Evolutionary conservation across 306 rosid species (phyloP), one percentile per base, ranked within the genome.

Genomic region (Fragaria vesca): DNA sequence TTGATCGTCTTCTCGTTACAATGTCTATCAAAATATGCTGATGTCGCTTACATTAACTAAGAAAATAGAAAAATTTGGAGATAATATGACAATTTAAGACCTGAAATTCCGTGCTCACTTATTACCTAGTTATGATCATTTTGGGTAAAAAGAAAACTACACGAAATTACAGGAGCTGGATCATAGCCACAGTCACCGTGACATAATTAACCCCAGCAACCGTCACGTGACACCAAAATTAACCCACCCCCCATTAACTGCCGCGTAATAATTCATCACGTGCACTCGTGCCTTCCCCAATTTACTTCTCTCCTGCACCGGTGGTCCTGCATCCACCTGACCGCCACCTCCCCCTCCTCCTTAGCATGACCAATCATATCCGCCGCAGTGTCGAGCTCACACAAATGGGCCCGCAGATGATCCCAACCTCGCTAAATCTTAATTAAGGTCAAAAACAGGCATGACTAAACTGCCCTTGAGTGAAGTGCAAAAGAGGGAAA

Each of bases 151-250:
- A 50, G 12, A 47, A 34, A 32, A 32, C 8, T 42, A 42, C 45
- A 42, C 45, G 8, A 42, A 6, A 42, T 4, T 20, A 46, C 12
- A 45, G n/a, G 21, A 26, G 46, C 46, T 50, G 9, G 42, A 47
- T 47, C 13, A 6, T 38, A 55, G 40, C 26, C 54, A 32, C 46
- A 9, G 80, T 62, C 66, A 69, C 50, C 66, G 58, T 21, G 28
- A 45, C 74, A 80, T 82, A 67, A 80, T 80, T 70, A 48, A 68
- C 83, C 20, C 77, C 47, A 10, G 20, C 78, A 58, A 66, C 26
- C 45, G 34, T 78, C 84, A 73, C 72, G 76, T 69, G 83, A 80
- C 83, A 62, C 73, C 65, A 66, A 17, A 73, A 78, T 78, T 46
- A 63, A 21, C 77, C 50, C 28, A 6, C 2, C 17, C 58, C 52